Base-by-base conservation (phyloP, 2,329 filamentous ascomycete genomes). In the Lasiodiplodia sp. region DNA sequence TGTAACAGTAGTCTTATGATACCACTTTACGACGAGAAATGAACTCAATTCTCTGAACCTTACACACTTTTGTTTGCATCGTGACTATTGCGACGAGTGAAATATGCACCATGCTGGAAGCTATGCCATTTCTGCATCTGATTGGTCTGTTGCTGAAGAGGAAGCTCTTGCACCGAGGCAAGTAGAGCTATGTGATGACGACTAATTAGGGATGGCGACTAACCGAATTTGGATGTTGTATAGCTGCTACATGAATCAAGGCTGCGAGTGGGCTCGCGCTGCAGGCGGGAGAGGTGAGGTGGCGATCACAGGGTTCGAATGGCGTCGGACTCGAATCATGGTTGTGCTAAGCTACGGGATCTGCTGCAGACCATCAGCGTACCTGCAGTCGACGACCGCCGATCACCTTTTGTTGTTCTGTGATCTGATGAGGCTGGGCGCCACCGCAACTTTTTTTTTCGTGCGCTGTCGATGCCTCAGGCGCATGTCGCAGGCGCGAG, bases 1-100 rank as follows among this genome's bases (percentile, higher is more conserved):
- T 40, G 66, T 25, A 67, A 10, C 18, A 64, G 66, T 62, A 68
- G 56, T 62, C 66, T 58, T 68, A 68, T 68, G 66, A 68, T 68
- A 68, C 66, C 66, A 68, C 56, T n/a, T 68, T 38, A 62, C 34
- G 44, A 62, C 18, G 28, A 31, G 25, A 56, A 55, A 47, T 21
- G 21, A 55, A 55, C 23, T 14, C 18, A 5, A 31, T 53, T 52
- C 40, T 28, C 18, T 16, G n/a, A n/a, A 34, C 40, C 1, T 8
- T 14, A 16, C 21, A 3, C 18, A n/a, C 7, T 40, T 1, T 3
- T 8, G 18, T 18, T 31, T 34, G 57, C 11, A 3, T 1, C 21
- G 57, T 49, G 40, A 62, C 5, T 34, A 34, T 34, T 34, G 31
- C 31, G 31, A 1, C 31, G n/a, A 18, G 18, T 25, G 55, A 21